Conservation (phyloP, 352 stramenopile genomes). For the Elongisporangium anandrum region DNA sequence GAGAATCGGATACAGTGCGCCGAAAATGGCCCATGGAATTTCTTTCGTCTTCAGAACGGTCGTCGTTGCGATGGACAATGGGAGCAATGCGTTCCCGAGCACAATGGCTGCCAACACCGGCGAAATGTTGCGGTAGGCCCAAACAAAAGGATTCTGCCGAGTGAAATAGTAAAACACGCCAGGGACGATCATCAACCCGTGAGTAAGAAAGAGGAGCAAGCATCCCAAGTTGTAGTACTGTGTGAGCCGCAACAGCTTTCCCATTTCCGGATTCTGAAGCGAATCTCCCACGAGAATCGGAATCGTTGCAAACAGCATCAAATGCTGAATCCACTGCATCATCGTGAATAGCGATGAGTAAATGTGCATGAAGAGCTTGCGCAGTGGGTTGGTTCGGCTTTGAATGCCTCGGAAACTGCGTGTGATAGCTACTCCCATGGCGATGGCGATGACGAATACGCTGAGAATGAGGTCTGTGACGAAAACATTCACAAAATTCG, state of each 20-base stretch:
- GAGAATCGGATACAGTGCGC: conserved; percentile 53
- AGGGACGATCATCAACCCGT: conserved; percentile 43
- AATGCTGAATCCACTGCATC: conserved; percentile 50
- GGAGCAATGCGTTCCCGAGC: conserved; percentile 38
- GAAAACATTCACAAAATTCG: conserved; percentile 43
- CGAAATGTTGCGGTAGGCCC: conserved; percentile 34
- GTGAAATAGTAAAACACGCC: conserved; percentile 43
- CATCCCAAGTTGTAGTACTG: conserved; percentile 36
- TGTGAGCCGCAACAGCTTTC: conserved; percentile 27
- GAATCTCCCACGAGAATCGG: conserved; percentile 43
- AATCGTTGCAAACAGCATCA: conserved; percentile 40
- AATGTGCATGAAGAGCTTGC: conserved; percentile 53
- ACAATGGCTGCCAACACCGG: conserved; percentile 46
- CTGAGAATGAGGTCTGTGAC: conserved; percentile 36
- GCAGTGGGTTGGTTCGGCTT: conserved; percentile 48
- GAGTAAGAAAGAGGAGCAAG: conserved; percentile 18
- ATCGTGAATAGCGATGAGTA: conserved; percentile 57
- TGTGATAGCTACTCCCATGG: conserved; percentile 40
- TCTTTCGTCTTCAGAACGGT: conserved; percentile 43
- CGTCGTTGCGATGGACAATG: conserved; percentile 53
- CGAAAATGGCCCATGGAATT: conserved; percentile 45
- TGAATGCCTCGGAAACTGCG: conserved; percentile 33
- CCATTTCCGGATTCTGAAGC: conserved; percentile 26
- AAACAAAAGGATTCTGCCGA: conserved; percentile 52
- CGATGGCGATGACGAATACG: conserved; percentile 40